Base-by-base conservation (phyloP, 2,329 filamentous ascomycete species). In the Thelonectria blattea region DNA sequence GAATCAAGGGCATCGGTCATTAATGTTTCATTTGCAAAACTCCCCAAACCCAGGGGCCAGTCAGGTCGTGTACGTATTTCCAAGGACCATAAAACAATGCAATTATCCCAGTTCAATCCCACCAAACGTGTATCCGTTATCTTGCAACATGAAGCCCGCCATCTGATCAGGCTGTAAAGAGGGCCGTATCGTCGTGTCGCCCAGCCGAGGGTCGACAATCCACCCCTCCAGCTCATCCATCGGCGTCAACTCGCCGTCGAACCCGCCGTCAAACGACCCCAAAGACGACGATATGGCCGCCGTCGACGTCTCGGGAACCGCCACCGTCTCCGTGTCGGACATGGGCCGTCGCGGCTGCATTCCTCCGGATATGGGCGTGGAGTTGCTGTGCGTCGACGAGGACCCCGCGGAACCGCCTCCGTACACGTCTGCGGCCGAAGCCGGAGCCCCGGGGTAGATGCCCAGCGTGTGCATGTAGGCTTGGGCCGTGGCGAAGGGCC, bases 141-240 rank as follows among this genome's bases (percentile, higher is more conserved):
- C 58, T 43, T 52, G 52, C 41, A 60, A 46, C 24, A 60, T 61
- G 27, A 61, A 58, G 10, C 27, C 43, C 3, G 54, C 18, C 58
- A 58, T 50, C 24, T 49, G 32, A 24, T 49, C 43, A n/a, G 46
- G 39, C 37, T 48, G 32, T 41, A 55, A 41, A 15, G 50, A 52
- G 4, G 42, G 24, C 22, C 32, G 22, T 20, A 41, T 6, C 6
- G 6, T 48, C 8, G 30, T 55, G 9, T 47, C 39, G 12, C 24
- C 20, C 5, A 24, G 48, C 6, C 53, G 17, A 22, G 58, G 24
- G 22, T 61, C 54, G 10, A 61, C 53, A 18, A 61, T 53, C 58
- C 49, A 58, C 34, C 43, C 53, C 2, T 61, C 54, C 18, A 58
- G n/a, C 14, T 61, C 53, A 57, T 49, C 48, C 5, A 57, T 34